Conservation (phyloP, 2,329 filamentous ascomycete genomes). For the Colletotrichum cereale region DNA sequence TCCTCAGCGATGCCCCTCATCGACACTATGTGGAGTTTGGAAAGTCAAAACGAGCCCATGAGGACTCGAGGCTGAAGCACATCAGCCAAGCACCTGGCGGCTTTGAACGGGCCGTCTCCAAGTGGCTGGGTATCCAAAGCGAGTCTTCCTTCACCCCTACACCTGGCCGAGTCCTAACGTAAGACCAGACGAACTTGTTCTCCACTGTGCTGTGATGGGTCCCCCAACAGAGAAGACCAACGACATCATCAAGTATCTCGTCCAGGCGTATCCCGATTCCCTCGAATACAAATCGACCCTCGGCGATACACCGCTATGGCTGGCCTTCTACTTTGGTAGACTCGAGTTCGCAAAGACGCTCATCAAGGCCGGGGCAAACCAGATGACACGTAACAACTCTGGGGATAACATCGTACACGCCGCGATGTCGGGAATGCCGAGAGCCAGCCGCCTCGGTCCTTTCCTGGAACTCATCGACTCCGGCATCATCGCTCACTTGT, state of each 20-base stretch:
- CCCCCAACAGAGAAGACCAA: constrained; percentile 55
- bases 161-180: constrained; percentile 42
- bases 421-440: constrained; percentile 54
- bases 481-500: constrained; percentile 67
- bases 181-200: constrained; percentile 67
- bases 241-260: constrained; percentile 73
- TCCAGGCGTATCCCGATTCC: constrained; percentile 70
- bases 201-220: constrained; percentile 74
- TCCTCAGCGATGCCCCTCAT: constrained; percentile 77
- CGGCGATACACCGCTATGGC: constrained; percentile 75
- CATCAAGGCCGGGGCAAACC: constrained; percentile 77
- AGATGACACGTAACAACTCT: constrained; percentile 69
- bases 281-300: constrained; percentile 71
- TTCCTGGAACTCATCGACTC: constrained; percentile 71
- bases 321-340: constrained; percentile 72
- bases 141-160: constrained; percentile 47
- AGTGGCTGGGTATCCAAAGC: constrained; percentile 73
- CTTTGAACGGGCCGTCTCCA: constrained; percentile 72
- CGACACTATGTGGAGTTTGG: constrained; percentile 77
- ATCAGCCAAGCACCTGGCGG: constrained; percentile 71
- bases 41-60: constrained; percentile 67
- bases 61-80: constrained; percentile 72
- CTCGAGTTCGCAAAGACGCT: constrained; percentile 70
- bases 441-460: constrained; percentile 52
- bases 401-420: constrained; percentile 79